Evolutionary conservation across 2,329 filamentous ascomycete genomes (phyloP).

Genomic region (Calonectria pseudoreteaudii): DNA sequence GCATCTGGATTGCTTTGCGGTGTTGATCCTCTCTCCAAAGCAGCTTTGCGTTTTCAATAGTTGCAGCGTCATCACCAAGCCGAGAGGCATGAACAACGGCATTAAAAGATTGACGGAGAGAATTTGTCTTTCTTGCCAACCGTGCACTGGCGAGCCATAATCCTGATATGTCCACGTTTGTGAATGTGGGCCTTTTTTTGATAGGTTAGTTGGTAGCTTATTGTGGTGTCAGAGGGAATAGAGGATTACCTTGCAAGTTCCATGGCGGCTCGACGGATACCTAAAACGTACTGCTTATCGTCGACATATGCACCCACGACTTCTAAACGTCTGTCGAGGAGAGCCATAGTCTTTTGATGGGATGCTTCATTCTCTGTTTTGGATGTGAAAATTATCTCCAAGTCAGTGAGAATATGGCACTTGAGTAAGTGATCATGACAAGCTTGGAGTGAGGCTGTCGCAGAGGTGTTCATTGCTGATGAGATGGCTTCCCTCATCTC

Average conservation of each 20-base stretch:
- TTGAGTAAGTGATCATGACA: conserved; percentile 88
- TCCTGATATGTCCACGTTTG: conserved; percentile 79
- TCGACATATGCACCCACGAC: conserved; percentile 88
- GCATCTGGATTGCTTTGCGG: conserved; percentile 91
- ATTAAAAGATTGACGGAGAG: conserved; percentile 90
- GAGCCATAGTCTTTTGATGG: conserved; percentile 46
- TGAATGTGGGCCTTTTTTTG: conserved; percentile 66
- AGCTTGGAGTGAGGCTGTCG: conserved; percentile 83
- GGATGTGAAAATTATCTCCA: conserved; percentile 78
- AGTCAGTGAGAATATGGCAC: conserved; percentile 87
- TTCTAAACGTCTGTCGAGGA: conserved; percentile 82
- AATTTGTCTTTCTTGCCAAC: conserved; percentile 86
- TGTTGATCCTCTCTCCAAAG: conserved; percentile 95
- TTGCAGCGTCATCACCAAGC: conserved; percentile 86
- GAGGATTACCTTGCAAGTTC: conserved; percentile 73
- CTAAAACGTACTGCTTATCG: conserved; percentile 94
- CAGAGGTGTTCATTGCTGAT: conserved; percentile 78
- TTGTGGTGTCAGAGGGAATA: background rate
- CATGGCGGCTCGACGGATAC: conserved; percentile 89
- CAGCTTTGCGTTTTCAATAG: conserved; percentile 92
- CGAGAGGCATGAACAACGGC: conserved; percentile 90
- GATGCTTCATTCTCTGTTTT: conserved; percentile 57
- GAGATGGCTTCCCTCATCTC: conserved; percentile 78
- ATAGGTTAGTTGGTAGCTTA: conserved; percentile 14
- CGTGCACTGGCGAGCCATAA: conserved; percentile 89